Evolutionary conservation across 2,329 filamentous ascomycete genomes (phyloP), one percentile per base, ranked within the genome.

Genomic region (Sclerotinia minor): DNA sequence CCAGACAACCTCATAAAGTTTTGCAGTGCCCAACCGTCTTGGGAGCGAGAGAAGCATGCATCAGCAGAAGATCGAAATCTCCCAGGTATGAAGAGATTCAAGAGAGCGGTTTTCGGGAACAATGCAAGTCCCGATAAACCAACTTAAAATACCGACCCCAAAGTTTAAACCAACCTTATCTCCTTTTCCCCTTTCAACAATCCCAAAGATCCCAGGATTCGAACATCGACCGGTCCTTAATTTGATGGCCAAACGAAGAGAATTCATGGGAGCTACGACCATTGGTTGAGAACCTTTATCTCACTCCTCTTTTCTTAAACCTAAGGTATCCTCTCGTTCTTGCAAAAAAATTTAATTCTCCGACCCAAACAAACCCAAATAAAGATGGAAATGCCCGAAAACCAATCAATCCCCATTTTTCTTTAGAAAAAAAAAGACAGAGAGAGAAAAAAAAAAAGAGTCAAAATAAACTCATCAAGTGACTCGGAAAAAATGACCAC

Each of bases 1-100:
- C 44, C 58, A 61, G 58, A 29, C 58, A 49, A 49, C 44, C 21
- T 49, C 11, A 8, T 49, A 60, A 11, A 49, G 19, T 50, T 60
- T 61, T 19, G 17, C 44, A 9, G n/a, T 32, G 44, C 21, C 44
- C n/a, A 29, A 47, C 32, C 24, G n/a, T 38, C 32, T 38, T 60
- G 58, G 58, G 58, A 50, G 21, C 26, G n/a, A 38, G 58, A 44
- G 58, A 50, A 21, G 11, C 15, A 38, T n/a, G 29, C 15, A 38
- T 35, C 53, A 38, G 24, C 2, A 38, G 32, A 57, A 35, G 24
- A 15, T 57, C 53, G 38, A 38, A 35, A 41, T 24, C 53, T 54
- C 32, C 50, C 24, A n/a, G n/a, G 45, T 26, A 32, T 32, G 29
- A 17, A 24, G 49, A 17, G 26, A 60, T 47, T 32, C 21, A 17